phyloP scores from a whole-genome alignment of 148 eudicot genomes.

The Diospyros lotus region DNA sequence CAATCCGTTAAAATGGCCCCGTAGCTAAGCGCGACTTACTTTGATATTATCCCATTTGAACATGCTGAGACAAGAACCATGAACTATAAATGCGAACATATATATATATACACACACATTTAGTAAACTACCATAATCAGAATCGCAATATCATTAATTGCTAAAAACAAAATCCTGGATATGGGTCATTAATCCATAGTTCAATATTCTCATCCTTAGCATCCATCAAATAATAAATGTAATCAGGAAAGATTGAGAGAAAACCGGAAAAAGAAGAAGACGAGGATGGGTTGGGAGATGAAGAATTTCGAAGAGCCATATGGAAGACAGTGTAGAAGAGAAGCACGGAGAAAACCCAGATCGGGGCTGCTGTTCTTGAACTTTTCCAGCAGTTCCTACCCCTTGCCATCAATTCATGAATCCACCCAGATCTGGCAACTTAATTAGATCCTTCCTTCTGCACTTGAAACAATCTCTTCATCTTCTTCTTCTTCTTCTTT shows the following conservation, averaged over 20 bases:
- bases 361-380: conserved; percentile 28
- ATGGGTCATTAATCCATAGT: neutral
- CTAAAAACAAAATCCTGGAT: neutral
- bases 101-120: neutral
- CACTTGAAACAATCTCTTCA: too few relatives aligned
- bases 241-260: neutral
- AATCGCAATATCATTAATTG: neutral
- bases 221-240: too few relatives aligned
- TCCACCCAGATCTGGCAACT: neutral
- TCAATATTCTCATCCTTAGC: too few relatives aligned
- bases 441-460: too few relatives aligned
- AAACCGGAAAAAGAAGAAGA: conserved; percentile 16
- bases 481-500: too few relatives aligned
- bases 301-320: conserved; percentile 49
- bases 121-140: neutral
- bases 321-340: conserved; percentile 43
- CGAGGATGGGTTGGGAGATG: neutral
- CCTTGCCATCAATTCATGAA: conserved; percentile 37
- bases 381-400: conserved; percentile 29
- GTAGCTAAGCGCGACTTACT: neutral
- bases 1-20: neutral
- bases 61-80: too few relatives aligned
- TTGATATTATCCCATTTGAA: neutral
- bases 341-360: conserved; percentile 56
- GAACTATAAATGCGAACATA: neutral